Evolutionary conservation across 1,284 basidiomycete species (phyloP).

Genomic region (Pterula multifida): DNA sequence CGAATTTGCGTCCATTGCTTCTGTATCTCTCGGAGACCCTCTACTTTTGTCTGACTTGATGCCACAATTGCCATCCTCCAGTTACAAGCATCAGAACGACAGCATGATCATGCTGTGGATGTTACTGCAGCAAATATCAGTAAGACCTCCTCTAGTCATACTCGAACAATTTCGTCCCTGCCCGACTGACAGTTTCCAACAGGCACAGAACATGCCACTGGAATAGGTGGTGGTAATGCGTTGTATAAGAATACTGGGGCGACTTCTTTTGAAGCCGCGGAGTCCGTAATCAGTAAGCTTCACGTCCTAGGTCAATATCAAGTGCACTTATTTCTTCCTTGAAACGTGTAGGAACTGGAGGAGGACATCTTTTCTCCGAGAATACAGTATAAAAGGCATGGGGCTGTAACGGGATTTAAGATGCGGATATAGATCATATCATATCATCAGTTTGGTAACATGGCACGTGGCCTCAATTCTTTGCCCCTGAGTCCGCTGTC

Average conservation of each 20-base stretch:
- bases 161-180: too few species aligned
- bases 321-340: too few species aligned
- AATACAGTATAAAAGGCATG: conserved; percentile 7
- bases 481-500: too few species aligned
- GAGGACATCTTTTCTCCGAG: background rate
- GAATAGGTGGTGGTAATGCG: background rate
- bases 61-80: too few species aligned
- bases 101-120: background rate
- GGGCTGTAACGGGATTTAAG: too few species aligned
- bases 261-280: background rate
- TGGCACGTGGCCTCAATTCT: too few species aligned
- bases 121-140: background rate
- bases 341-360: background rate
- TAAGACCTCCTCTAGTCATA: too few species aligned
- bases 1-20: too few species aligned
- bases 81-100: background rate
- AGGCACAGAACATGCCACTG: background rate
- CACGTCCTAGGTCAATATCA: background rate
- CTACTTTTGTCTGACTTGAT: too few species aligned
- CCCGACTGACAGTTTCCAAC: background rate
- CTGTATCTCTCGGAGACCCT: too few species aligned
- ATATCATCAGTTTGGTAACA: too few species aligned
- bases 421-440: too few species aligned
- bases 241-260: background rate
- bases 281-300: background rate